phyloP scores from a whole-genome alignment of 1,284 basidiomycete genomes.

The Pulveroboletus sp. region DNA sequence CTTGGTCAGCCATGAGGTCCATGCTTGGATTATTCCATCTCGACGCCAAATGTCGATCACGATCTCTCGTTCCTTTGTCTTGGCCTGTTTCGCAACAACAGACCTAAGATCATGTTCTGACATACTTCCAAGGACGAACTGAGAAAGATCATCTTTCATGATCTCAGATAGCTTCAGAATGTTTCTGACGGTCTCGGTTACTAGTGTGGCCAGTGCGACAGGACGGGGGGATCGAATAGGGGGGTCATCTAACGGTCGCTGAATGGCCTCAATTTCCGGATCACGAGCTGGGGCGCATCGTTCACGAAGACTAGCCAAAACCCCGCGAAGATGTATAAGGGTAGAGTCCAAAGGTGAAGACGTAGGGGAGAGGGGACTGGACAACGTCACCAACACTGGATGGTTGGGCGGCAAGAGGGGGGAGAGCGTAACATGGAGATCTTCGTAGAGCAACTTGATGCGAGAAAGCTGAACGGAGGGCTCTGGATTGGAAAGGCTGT shows the following conservation, averaged over 20 bases:
- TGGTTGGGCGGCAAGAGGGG: slow-evolving; percentile 53
- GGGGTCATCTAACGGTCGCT: slow-evolving; percentile 38
- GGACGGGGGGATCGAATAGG: slow-evolving; percentile 16
- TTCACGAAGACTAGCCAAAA: slow-evolving; percentile 45
- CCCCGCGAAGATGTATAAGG: slow-evolving; percentile 46
- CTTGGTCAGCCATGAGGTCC: slow-evolving; percentile 40
- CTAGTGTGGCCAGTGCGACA: slow-evolving; percentile 35
- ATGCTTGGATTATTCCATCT: slow-evolving; percentile 33
- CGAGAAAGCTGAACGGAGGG: slow-evolving; percentile 47
- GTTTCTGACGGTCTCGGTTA: slow-evolving; percentile 43
- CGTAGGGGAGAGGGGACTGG: slow-evolving; percentile 58
- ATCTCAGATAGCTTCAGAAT: slow-evolving; percentile 49
- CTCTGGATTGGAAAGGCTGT: slow-evolving; percentile 41
- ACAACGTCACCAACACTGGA: slow-evolving; percentile 45
- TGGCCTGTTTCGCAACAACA: slow-evolving; percentile 49
- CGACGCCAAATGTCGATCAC: slow-evolving; percentile 50
- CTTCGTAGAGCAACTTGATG: slow-evolving; percentile 49
- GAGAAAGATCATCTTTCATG: slow-evolving; percentile 63
- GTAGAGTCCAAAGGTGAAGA: slow-evolving; percentile 60
- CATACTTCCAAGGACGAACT: slow-evolving; percentile 58
- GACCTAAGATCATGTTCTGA: slow-evolving; percentile 51
- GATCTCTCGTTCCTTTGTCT: slow-evolving; percentile 47
- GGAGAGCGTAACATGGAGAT: slow-evolving; percentile 46
- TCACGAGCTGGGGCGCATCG: slow-evolving; percentile 69
- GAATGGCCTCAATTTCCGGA: slow-evolving; percentile 43